phyloP scores from a whole-genome alignment of 805 yeast species.

The Cyberlindnera maritima region DNA sequence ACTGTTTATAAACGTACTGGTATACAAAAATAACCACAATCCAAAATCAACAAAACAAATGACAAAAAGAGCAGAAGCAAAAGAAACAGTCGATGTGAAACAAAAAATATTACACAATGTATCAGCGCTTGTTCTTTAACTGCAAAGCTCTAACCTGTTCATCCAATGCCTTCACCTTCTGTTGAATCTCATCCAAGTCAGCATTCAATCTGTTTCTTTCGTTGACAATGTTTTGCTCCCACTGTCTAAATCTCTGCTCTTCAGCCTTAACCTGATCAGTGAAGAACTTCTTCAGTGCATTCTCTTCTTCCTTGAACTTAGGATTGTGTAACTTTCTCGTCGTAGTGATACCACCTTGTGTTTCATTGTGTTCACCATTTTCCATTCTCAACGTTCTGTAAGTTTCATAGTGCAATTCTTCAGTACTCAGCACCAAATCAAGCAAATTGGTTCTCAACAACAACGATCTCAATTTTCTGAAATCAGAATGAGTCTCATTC shows the following conservation, averaged over 20 bases:
- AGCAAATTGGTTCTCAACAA: slow-evolving; percentile 80
- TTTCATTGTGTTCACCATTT: slow-evolving; percentile 35
- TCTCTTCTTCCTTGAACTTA: slow-evolving; percentile 94
- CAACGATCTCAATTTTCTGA: slow-evolving; percentile 74
- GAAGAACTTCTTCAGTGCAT: slow-evolving; percentile 86
- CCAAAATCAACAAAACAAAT: not conserved
- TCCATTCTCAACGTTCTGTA: slow-evolving; percentile 73
- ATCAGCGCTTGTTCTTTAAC: slow-evolving; percentile 43
- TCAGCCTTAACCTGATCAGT: slow-evolving; percentile 96
- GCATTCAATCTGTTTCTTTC: slow-evolving; percentile 92
- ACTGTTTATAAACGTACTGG: not conserved
- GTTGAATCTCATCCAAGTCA: slow-evolving; percentile 88
- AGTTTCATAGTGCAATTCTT: slow-evolving; percentile 77
- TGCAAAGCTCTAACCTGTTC: slow-evolving; percentile 68
- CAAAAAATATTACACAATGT: not conserved
- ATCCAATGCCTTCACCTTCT: slow-evolving; percentile 68
- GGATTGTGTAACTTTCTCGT: slow-evolving; percentile 71
- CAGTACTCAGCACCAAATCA: slow-evolving; percentile 76
- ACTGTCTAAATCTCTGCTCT: slow-evolving; percentile 95
- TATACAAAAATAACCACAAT: not conserved
- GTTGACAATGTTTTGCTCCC: slow-evolving; percentile 95
- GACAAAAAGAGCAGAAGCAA: not conserved
- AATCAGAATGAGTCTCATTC: slow-evolving; percentile 82
- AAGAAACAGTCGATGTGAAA: not conserved
- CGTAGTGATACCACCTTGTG: slow-evolving; percentile 38